phyloP scores from a whole-genome alignment of 768 basidiomycete genomes.

The Filobasidium floriforme region DNA sequence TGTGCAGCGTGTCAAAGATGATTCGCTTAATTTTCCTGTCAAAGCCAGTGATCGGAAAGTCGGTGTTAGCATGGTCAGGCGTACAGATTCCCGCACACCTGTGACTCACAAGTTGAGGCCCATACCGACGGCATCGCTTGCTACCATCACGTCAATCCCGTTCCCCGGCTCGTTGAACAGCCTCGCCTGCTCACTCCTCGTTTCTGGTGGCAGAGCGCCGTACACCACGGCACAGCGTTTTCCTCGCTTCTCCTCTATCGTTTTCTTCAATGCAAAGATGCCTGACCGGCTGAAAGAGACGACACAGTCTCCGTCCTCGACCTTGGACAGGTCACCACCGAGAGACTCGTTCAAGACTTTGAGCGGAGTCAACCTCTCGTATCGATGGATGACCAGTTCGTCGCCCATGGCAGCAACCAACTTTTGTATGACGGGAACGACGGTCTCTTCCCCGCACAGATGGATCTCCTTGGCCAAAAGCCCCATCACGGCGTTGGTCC shows the following conservation, averaged over 20 bases:
- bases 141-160: constrained; percentile 82
- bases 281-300: constrained; percentile 70
- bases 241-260: constrained; percentile 63
- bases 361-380: constrained; percentile 82
- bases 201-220: constrained; percentile 83
- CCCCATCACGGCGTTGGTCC: constrained; percentile 76
- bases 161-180: constrained; percentile 79
- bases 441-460: constrained; percentile 90
- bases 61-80: not conserved
- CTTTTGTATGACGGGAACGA: constrained; percentile 65
- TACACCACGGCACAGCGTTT: constrained; percentile 86
- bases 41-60: not conserved
- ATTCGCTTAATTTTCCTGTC: constrained; percentile 81
- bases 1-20: constrained; percentile 63
- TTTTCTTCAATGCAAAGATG: constrained; percentile 70
- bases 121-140: constrained; percentile 94
- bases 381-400: constrained; percentile 67
- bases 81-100: not conserved
- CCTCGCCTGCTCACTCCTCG: constrained; percentile 81
- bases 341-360: constrained; percentile 60
- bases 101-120: constrained; percentile 76
- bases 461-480: constrained; percentile 72
- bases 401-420: constrained; percentile 69
- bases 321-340: constrained; percentile 54
- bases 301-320: constrained; percentile 79